Percentiles rank a stretch among this genome's conserved stretches.
phyloP scores from a whole-genome alignment of 108 stramenopile species.

The Cyclotella baltica region DNA sequence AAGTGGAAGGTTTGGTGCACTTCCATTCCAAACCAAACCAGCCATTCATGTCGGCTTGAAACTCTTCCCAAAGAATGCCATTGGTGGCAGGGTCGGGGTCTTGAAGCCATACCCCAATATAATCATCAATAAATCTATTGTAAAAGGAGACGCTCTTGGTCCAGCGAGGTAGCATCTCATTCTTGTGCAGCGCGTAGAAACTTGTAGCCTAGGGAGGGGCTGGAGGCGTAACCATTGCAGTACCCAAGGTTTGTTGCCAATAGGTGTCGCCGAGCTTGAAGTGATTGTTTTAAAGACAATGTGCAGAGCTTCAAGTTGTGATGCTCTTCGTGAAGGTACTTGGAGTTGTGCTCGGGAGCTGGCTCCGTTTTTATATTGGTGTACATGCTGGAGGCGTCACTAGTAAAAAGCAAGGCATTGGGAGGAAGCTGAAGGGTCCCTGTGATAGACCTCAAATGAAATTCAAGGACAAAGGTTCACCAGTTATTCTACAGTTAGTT shows the following conservation, averaged over 20 bases:
- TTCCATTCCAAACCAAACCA: too few species aligned
- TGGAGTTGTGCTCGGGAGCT: background rate
- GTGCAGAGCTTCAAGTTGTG: conserved; percentile 11
- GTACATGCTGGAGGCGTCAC: too few species aligned
- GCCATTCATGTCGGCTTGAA: too few species aligned
- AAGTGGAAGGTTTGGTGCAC: too few species aligned
- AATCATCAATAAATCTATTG: conserved; percentile 37
- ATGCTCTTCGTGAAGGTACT: background rate
- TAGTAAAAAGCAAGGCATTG: conserved; percentile 11
- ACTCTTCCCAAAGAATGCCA: conserved; percentile 12
- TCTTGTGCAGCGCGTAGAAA: conserved; percentile 33
- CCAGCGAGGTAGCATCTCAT: background rate
- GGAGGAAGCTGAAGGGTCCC: conserved; percentile 4
- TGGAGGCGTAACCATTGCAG: conserved; percentile 33
- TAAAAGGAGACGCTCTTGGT: background rate
- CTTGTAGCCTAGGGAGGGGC: conserved; percentile 27
- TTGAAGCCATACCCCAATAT: conserved; percentile 28
- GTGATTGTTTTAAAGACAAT: conserved; percentile 21
- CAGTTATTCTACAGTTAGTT: too few species aligned
- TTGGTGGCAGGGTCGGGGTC: background rate
- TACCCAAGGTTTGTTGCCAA: conserved; percentile 29
- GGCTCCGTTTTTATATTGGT: too few species aligned
- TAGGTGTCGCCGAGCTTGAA: conserved; percentile 30
- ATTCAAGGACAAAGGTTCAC: too few species aligned
- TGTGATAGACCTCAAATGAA: too few species aligned